Conservation (phyloP, 805 yeast genomes). For the Ogataea wickerhamii region DNA sequence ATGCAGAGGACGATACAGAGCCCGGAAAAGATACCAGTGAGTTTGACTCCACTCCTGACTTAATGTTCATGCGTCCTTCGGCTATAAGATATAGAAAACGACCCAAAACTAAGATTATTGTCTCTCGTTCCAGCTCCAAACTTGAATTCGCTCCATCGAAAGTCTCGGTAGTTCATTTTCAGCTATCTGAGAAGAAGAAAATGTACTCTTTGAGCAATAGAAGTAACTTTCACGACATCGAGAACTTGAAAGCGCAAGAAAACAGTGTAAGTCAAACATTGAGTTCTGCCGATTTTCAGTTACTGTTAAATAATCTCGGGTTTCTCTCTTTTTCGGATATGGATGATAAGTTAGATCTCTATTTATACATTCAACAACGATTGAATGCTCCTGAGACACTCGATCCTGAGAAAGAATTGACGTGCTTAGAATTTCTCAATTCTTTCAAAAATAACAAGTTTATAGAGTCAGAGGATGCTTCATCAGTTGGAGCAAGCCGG, state of each 20-base stretch:
- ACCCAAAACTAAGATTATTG: background rate
- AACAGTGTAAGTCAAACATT: background rate
- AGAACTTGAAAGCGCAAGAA: background rate
- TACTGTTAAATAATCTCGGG: constrained; percentile 11
- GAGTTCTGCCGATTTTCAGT: constrained; percentile 10
- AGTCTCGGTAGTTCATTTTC: background rate
- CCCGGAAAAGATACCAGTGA: constrained; percentile 1
- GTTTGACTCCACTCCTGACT: background rate
- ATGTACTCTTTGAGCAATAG: background rate
- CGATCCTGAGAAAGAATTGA: constrained; percentile 6
- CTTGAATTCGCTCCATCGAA: background rate
- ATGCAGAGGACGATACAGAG: constrained; percentile 17
- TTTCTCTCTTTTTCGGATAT: constrained; percentile 8
- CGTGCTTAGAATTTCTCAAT: constrained; percentile 7
- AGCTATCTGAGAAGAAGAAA: background rate
- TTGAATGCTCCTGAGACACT: constrained; percentile 7
- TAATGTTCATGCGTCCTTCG: constrained; percentile 10
- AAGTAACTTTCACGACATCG: background rate
- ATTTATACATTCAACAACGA: constrained; percentile 17
- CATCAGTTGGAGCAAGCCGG: background rate
- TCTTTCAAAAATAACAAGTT: constrained; percentile 13
- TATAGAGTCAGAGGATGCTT: constrained; percentile 5
- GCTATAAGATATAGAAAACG: constrained; percentile 9
- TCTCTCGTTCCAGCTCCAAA: background rate
- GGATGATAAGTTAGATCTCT: constrained; percentile 12